Percentiles rank a stretch among this genome's conserved stretches.
Conservation (phyloP, 176 grass and related monocot species). For the Themeda triandra region DNA sequence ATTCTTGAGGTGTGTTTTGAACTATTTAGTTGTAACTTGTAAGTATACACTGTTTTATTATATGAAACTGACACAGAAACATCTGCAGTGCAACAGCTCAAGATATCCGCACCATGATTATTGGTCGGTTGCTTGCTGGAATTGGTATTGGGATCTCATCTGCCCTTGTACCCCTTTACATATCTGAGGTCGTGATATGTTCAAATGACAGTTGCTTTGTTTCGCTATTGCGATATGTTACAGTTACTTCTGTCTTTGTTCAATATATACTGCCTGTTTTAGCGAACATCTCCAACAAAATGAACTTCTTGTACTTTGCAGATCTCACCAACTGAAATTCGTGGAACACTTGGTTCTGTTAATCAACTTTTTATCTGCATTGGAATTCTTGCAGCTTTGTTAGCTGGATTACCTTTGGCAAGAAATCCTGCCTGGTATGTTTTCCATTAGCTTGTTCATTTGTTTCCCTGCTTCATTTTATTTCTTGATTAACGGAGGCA, state of each 20-base stretch:
- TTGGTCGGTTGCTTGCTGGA: conserved; percentile 88
- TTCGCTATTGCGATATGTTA: conserved; percentile 31
- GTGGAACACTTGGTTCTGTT: conserved; percentile 92
- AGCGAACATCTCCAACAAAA: background rate
- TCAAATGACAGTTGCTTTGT: conserved; percentile 26
- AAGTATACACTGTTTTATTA: background rate
- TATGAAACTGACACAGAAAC: conserved; percentile 3
- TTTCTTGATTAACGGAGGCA: background rate
- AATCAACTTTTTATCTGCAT: conserved; percentile 99
- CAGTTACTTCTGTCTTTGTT: conserved; percentile 31
- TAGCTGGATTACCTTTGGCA: conserved; percentile 90
- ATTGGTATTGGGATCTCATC: conserved; percentile 98
- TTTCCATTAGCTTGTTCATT: conserved; percentile 21
- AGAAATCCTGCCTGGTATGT: conserved; percentile 83
- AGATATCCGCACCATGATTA: conserved; percentile 90
- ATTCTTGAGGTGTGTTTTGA: conserved; percentile 72
- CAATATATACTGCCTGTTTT: background rate
- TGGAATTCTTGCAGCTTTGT: conserved; percentile 91
- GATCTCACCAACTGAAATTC: conserved; percentile 99
- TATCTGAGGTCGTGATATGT: conserved; percentile 79
- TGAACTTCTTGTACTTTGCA: conserved; percentile 35
- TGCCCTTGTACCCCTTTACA: conserved; percentile 98
- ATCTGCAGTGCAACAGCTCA: conserved; percentile 79
- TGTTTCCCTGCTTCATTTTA: background rate
- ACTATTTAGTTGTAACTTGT: background rate